Base-by-base conservation (phyloP, 352 stramenopile species). In the Pythium dissotocum region DNA sequence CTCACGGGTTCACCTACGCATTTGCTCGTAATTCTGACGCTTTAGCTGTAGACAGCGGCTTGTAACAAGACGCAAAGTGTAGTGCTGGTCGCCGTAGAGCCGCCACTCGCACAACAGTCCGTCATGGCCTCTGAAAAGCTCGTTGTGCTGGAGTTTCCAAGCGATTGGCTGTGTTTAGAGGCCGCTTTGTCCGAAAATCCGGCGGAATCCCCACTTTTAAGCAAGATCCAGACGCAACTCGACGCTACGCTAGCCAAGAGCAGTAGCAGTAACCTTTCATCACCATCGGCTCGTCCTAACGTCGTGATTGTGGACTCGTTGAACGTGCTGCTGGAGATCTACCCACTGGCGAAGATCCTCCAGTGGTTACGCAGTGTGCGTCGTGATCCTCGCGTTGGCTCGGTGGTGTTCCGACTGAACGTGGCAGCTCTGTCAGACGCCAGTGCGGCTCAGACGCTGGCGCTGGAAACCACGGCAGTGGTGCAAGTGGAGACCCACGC, bases 251-350 rank as follows among this genome's bases (percentile, higher is more conserved):
- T 84, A 28, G 35, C 13, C 3, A 63, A 61, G 8, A n/a, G 18
- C 35, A 33, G 8, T 48, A 21, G 12, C 16, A 16, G 14, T 3
- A 8, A 40, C 33, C 10, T 28, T 38, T 36, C 55, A 42, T 12
- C 52, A 6, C 59, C 58, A 18, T 75, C 67, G 1, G 21, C 70
- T 18, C 73, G 79, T n/a, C 77, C 84, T 10, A 65, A 80, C 26
- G 71, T 90, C 40, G 73, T 93, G 30, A 71, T 84, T 8, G 36
- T 93, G 46, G 85, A 93, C 76, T 89, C 83, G 63, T 58, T 91
- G 2, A 87, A 91, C 62, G 72, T 74, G 18, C 64, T 93, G 35
- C 57, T 93, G 16, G 76, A 90, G 66, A 75, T 80, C 35, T 72
- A 69, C 18, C 76, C 83, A 26, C 65, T 89, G 8, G 65, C 72